Conservation (phyloP, 805 yeast species). For the Cyberlindnera misumaiensis region DNA sequence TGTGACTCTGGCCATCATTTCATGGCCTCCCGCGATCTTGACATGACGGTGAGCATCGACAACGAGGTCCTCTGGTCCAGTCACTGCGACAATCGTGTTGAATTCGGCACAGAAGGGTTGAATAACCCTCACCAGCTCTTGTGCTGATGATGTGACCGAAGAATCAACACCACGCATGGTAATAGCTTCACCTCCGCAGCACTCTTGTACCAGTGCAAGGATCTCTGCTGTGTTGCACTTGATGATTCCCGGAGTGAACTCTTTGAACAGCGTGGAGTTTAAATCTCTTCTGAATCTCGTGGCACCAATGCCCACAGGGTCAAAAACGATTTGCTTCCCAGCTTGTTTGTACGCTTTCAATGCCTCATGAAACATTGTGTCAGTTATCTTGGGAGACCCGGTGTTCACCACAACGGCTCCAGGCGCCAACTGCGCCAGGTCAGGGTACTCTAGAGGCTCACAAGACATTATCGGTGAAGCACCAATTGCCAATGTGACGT, state of each 20-base stretch:
- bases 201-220: constrained; percentile 41
- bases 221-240: constrained; percentile 90
- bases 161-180: constrained; percentile 4
- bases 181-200: constrained; percentile 48
- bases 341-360: constrained; percentile 47
- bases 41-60: background rate
- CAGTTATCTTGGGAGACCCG: constrained; percentile 52
- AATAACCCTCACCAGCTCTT: constrained; percentile 21
- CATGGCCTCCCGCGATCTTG: constrained; percentile 48
- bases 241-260: constrained; percentile 46
- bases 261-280: constrained; percentile 43
- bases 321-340: constrained; percentile 64
- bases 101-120: constrained; percentile 31
- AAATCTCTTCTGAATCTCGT: constrained; percentile 47
- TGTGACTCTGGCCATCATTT: constrained; percentile 59
- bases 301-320: constrained; percentile 94
- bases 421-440: constrained; percentile 50
- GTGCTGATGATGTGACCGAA: constrained; percentile 30
- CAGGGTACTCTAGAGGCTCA: constrained; percentile 55
- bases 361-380: constrained; percentile 40
- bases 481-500: constrained; percentile 75
- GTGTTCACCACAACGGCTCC: constrained; percentile 61
- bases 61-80: constrained; percentile 1
- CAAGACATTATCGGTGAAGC: constrained; percentile 91
- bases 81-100: background rate